Base-by-base conservation (phyloP, 352 stramenopile genomes). In the Saprolegnia parasitica region DNA sequence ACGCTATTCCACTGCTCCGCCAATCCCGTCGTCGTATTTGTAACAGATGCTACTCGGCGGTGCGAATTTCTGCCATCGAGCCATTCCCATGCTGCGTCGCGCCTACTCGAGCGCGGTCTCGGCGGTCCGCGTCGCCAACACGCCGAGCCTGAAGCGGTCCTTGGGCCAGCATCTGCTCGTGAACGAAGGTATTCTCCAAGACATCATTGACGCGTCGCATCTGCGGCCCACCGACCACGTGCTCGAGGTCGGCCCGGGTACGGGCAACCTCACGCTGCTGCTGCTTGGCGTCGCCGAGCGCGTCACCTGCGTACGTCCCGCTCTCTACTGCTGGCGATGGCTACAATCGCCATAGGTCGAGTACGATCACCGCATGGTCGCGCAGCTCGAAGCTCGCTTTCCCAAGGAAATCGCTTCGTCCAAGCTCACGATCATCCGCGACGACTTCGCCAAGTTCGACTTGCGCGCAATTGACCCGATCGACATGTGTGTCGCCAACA, bases 161-260 rank as follows among this genome's bases (percentile, higher is more conserved):
- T 73, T 95, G 21, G 87, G 87, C 0, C 87, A 95, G 73, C 85
- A 95, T 58, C 72, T 95, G 64, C 78, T 95, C 15, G 74, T 92
- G 15, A 87, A 77, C 60, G 76, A 88, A 71, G 67, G 65, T 32
- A 79, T 92, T 23, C 74, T 93, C 62, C 62, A 76, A 56, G 71
- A 83, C 58, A 93, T 91, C 68, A 81, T 91, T 8, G 79, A 78
- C 16, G 79, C 83, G 4, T 79, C 86, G 9, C 63, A 82, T 52
- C 76, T 94, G 5, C 73, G 73, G 11, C 49, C 55, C 1, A 26
- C 20, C 3, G 67, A 88, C 47, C 80, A 76, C n/a, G 80, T 96
- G 40, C 78, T 96, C 26, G 87, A 96, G 72, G 89, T 96, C 58
- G 87, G 87, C 15, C 86, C 87, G 0, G 87, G 87, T 18, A 96